Percentiles rank a stretch among this genome's conserved stretches.
These are phyloP conservation scores for Calvatia gigantea DNA, from an alignment of 768 basidiomycete species.

Conservation along the genomic window DNA sequence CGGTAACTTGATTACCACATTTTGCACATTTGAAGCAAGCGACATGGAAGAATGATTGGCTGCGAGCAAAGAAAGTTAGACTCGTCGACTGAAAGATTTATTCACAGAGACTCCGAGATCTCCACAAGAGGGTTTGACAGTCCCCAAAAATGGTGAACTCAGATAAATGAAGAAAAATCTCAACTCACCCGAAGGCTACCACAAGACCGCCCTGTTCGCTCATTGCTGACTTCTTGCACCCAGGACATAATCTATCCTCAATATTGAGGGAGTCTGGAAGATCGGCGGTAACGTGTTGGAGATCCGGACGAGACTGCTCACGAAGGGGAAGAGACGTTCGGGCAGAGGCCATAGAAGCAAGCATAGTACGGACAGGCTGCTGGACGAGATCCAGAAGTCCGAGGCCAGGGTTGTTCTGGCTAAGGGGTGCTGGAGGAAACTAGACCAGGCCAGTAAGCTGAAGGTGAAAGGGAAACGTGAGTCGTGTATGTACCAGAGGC, in stretches of 20 bases:
- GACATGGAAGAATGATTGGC: constrained; percentile 92
- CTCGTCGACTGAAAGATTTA: constrained; percentile 4
- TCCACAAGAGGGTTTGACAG: too few species aligned
- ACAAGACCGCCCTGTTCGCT: constrained; percentile 83
- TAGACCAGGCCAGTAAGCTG: not conserved
- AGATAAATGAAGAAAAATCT: not conserved
- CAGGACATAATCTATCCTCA: constrained; percentile 71
- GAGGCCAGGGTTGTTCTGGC: not conserved
- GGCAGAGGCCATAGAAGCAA: constrained; percentile 23
- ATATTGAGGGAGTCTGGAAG: constrained; percentile 24
- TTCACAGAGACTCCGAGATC: too few species aligned
- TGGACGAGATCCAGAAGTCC: not conserved
- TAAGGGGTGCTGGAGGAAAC: not conserved
- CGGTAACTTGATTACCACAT: constrained; percentile 87
- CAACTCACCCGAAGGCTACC: constrained; percentile 89
- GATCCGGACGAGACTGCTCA: constrained; percentile 34
- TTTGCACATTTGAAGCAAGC: constrained; percentile 98
- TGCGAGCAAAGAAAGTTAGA: constrained; percentile 26
- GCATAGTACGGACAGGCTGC: constrained; percentile 17
- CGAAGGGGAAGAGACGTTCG: constrained; percentile 22
- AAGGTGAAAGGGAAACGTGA: not conserved
- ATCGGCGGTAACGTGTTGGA: constrained; percentile 19
- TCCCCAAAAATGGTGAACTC: not conserved
- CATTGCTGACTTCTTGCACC: constrained; percentile 78
- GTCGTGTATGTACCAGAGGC: too few species aligned